Conservation (phyloP, 2,329 filamentous ascomycete species). For the Neonectria magnoliae region DNA sequence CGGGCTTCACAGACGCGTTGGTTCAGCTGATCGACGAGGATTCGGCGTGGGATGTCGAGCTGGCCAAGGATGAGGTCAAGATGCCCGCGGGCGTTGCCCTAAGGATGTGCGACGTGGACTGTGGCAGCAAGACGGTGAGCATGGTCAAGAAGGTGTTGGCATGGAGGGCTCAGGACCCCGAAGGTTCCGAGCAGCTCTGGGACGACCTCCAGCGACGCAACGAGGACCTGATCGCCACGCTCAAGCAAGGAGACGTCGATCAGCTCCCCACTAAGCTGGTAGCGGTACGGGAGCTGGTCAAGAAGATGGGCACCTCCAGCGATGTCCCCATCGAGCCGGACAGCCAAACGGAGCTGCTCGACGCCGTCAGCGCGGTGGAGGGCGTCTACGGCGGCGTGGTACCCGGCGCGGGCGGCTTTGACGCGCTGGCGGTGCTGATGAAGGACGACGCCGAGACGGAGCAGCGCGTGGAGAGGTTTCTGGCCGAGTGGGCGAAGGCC, state of each 20-base stretch:
- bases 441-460: slow-evolving; percentile 75
- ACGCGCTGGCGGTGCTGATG: slow-evolving; percentile 85
- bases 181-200: slow-evolving; percentile 78
- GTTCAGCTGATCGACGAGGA: slow-evolving; percentile 72
- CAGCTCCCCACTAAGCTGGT: slow-evolving; percentile 59
- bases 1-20: slow-evolving; percentile 74
- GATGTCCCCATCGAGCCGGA: slow-evolving; percentile 89
- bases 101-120: slow-evolving; percentile 96
- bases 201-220: slow-evolving; percentile 78
- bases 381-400: slow-evolving; percentile 93
- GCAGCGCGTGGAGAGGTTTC: slow-evolving; percentile 66
- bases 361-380: slow-evolving; percentile 75
- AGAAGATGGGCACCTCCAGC: slow-evolving; percentile 78
- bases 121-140: slow-evolving; percentile 89
- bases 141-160: slow-evolving; percentile 94
- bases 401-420: slow-evolving; percentile 92
- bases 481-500: slow-evolving; percentile 71
- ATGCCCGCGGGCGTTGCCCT: slow-evolving; percentile 80
- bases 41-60: slow-evolving; percentile 80
- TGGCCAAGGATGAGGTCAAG: slow-evolving; percentile 73
- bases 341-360: slow-evolving; percentile 84
- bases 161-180: slow-evolving; percentile 76
- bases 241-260: slow-evolving; percentile 61
- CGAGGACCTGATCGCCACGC: slow-evolving; percentile 71
- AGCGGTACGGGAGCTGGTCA: slow-evolving; percentile 69